Percentiles rank a stretch among this genome's conserved stretches.
phyloP scores from a whole-genome alignment of 768 basidiomycete genomes.

The Nidularia pulvinata region DNA sequence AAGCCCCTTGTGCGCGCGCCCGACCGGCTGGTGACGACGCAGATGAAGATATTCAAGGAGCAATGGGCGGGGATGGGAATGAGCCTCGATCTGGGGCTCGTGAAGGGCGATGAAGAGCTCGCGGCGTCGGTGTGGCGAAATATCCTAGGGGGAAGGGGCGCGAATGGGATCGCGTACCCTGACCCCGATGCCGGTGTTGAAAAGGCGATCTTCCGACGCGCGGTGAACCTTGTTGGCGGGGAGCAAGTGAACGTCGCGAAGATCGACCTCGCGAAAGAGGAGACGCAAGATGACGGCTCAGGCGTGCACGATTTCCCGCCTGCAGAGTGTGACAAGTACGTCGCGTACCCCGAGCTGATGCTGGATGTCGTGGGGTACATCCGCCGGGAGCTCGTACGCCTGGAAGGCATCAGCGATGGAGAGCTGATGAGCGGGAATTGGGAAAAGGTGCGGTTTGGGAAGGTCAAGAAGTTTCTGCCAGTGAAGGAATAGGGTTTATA shows the following conservation, averaged over 20 bases:
- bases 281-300: too few relatives aligned
- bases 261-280: conserved; percentile 57
- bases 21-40: conserved; percentile 77
- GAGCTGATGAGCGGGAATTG: conserved; percentile 41
- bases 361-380: conserved; percentile 68
- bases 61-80: conserved; percentile 88
- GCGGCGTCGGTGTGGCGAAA: conserved; percentile 93
- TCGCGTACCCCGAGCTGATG: conserved; percentile 77
- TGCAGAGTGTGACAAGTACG: conserved; percentile 62
- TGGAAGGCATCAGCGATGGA: conserved; percentile 54
- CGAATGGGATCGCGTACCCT: conserved; percentile 60
- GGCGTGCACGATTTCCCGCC: conserved; percentile 73
- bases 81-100: conserved; percentile 77
- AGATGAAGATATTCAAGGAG: conserved; percentile 92
- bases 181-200: conserved; percentile 8
- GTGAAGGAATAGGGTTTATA: too few relatives aligned
- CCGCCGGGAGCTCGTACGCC: conserved; percentile 66
- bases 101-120: conserved; percentile 78
- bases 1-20: conserved; percentile 44
- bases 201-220: conserved; percentile 45
- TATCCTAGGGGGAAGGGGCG: conserved; percentile 83
- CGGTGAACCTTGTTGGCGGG: conserved; percentile 71
- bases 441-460: conserved; percentile 35
- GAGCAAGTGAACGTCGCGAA: conserved; percentile 60
- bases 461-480: background rate